A percentile compares a stretch with the other conserved stretches of the same genome.
phyloP scores from a whole-genome alignment of 495 filamentous ascomycete species.

The Trichoderma orchidacearum region DNA sequence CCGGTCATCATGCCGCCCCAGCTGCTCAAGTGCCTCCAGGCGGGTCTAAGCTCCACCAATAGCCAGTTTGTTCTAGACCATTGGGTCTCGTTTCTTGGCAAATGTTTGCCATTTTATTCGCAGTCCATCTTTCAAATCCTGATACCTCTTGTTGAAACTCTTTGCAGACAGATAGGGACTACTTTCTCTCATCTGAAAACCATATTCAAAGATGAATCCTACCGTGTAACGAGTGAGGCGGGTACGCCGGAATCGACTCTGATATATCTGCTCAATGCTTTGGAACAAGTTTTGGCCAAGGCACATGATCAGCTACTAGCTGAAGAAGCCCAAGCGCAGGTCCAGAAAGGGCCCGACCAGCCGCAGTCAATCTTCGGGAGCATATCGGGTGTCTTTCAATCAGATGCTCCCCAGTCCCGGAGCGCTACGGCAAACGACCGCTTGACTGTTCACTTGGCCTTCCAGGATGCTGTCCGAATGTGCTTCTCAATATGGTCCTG shows the following conservation, averaged over 20 bases:
- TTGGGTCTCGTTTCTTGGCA: constrained; percentile 79
- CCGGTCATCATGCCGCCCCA: constrained; percentile 49
- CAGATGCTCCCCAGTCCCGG: constrained; percentile 60
- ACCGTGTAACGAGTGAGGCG: constrained; percentile 10
- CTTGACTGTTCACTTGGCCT: constrained; percentile 86
- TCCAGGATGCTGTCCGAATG: constrained; percentile 85
- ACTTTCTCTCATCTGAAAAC: constrained; percentile 51
- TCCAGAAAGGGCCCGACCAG: constrained; percentile 68
- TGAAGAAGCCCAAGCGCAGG: constrained; percentile 56
- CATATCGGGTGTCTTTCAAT: constrained; percentile 80
- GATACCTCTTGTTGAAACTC: constrained; percentile 76
- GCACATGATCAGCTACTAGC: constrained; percentile 72
- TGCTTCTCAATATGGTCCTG: constrained; percentile 95
- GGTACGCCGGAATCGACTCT: constrained; percentile 50
- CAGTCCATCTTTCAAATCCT: constrained; percentile 79
- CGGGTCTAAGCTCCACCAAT: constrained; percentile 61
- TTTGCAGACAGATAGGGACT: constrained; percentile 60
- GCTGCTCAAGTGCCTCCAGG: constrained; percentile 69
- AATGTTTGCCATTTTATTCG: constrained; percentile 71
- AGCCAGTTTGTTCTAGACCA: constrained; percentile 72
- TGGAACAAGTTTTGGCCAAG: constrained; percentile 78
- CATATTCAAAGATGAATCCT: constrained; percentile 34
- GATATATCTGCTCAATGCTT: constrained; percentile 70
- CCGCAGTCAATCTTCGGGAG: constrained; percentile 89
- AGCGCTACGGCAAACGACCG: constrained; percentile 81